Conservation (phyloP, 1,284 basidiomycete species). For the Moesziomyces parantarcticus region DNA sequence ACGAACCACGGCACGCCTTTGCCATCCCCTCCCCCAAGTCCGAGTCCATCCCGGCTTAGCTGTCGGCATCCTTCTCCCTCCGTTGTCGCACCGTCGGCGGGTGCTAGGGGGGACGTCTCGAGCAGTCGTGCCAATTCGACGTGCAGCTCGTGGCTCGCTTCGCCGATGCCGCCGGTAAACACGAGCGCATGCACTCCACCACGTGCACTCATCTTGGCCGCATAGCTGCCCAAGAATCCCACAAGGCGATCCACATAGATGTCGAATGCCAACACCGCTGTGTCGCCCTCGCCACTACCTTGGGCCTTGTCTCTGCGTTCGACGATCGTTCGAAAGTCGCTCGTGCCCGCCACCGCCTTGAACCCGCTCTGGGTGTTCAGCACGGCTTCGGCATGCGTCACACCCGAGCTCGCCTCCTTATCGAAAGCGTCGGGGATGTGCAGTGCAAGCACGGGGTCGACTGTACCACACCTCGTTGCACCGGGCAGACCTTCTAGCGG, state of each 20-base stretch:
- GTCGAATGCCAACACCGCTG: constrained; percentile 29
- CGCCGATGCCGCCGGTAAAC: constrained; percentile 40
- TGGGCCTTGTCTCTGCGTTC: neutral
- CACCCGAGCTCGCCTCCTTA: constrained; percentile 2
- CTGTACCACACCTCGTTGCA: constrained; percentile 25
- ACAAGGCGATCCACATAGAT: constrained; percentile 46
- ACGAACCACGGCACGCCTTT: constrained; percentile 29
- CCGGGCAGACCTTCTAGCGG: constrained; percentile 42
- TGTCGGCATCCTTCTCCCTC: neutral
- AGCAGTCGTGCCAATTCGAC: constrained; percentile 1
- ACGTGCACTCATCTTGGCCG: constrained; percentile 23
- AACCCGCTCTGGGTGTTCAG: constrained; percentile 37
- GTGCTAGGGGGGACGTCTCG: constrained; percentile 6
- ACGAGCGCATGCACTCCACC: constrained; percentile 35
- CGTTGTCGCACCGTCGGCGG: neutral
- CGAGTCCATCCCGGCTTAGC: neutral
- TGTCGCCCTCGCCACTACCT: neutral
- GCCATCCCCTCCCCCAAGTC: neutral
- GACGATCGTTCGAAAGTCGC: constrained; percentile 24
- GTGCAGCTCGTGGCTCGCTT: constrained; percentile 12
- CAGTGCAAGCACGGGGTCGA: constrained; percentile 29
- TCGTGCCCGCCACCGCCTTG: constrained; percentile 23
- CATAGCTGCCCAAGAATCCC: constrained; percentile 27
- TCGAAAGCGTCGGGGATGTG: constrained; percentile 23
- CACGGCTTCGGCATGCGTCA: constrained; percentile 19